Evolutionary conservation across 2,329 filamentous ascomycete species (phyloP).

Genomic region (Aspergillus ochraceoroseus): DNA sequence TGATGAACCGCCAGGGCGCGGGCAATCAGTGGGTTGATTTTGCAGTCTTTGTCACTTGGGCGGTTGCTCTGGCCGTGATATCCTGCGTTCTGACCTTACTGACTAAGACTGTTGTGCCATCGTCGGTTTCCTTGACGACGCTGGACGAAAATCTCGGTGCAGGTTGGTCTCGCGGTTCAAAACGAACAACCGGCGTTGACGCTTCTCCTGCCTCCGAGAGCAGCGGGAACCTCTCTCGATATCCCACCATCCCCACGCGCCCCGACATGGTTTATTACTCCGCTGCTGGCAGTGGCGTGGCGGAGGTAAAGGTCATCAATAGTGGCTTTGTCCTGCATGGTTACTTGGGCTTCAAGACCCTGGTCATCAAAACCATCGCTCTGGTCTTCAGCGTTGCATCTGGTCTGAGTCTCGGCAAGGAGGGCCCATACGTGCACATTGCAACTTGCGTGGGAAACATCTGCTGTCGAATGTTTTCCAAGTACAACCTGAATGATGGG

Average conservation of each 20-base stretch:
- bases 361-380: constrained; percentile 77
- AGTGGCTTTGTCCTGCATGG: constrained; percentile 96
- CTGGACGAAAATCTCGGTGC: constrained; percentile 90
- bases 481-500: constrained; percentile 90
- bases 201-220: constrained; percentile 40
- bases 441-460: constrained; percentile 95
- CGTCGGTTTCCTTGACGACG: constrained; percentile 77
- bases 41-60: constrained; percentile 66
- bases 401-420: constrained; percentile 88
- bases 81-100: constrained; percentile 77
- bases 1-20: constrained; percentile 51
- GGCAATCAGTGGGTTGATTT: constrained; percentile 67
- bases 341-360: constrained; percentile 81
- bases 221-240: constrained; percentile 37
- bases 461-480: constrained; percentile 83
- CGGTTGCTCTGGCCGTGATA: constrained; percentile 62
- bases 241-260: constrained; percentile 30
- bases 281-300: constrained; percentile 90
- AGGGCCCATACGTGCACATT: constrained; percentile 95
- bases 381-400: constrained; percentile 86
- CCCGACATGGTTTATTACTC: constrained; percentile 91
- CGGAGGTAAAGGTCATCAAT: constrained; percentile 95
- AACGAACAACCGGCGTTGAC: constrained; percentile 45
- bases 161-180: constrained; percentile 45
- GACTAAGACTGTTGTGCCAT: constrained; percentile 93